Conservation (phyloP, 352 stramenopile species). For the Phytophthora pini region DNA sequence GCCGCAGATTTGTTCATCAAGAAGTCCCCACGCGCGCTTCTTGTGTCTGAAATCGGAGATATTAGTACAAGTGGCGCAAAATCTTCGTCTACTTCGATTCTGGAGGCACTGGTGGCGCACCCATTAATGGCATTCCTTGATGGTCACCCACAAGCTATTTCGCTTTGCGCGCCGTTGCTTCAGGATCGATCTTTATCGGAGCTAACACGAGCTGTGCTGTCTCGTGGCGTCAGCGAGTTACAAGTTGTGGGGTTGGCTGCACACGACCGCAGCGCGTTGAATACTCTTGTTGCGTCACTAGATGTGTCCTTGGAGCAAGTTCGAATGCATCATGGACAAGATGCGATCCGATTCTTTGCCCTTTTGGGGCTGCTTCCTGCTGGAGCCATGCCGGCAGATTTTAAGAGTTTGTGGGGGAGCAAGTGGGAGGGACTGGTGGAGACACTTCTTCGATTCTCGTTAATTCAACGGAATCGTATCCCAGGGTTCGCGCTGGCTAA, state of each 20-base stretch:
- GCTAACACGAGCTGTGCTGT: conserved; percentile 74
- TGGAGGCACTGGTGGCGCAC: conserved; percentile 68
- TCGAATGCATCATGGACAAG: conserved; percentile 66
- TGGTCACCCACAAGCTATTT: conserved; percentile 83
- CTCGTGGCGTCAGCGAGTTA: conserved; percentile 70
- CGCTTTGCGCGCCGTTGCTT: conserved; percentile 73
- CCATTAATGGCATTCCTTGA: conserved; percentile 85
- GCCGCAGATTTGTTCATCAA: conserved; percentile 81
- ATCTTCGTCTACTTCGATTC: conserved; percentile 45
- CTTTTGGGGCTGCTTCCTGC: conserved; percentile 73
- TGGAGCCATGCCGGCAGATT: conserved; percentile 78
- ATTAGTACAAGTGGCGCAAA: conserved; percentile 40
- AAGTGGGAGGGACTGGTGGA: conserved; percentile 74
- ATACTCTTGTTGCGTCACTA: conserved; percentile 78
- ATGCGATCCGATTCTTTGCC: conserved; percentile 80
- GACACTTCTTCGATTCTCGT: conserved; percentile 74
- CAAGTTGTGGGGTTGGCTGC: conserved; percentile 70
- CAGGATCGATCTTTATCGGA: conserved; percentile 79
- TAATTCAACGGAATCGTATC: conserved; percentile 80
- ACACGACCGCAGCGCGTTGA: conserved; percentile 74
- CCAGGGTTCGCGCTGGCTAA: conserved; percentile 67
- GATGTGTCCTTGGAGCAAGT: conserved; percentile 81
- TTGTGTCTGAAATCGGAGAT: conserved; percentile 74
- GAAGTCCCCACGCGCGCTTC: conserved; percentile 68
- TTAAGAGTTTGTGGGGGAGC: conserved; percentile 74